Base-by-base conservation (phyloP, 108 stramenopile species). In the Craspedostauros australis region DNA sequence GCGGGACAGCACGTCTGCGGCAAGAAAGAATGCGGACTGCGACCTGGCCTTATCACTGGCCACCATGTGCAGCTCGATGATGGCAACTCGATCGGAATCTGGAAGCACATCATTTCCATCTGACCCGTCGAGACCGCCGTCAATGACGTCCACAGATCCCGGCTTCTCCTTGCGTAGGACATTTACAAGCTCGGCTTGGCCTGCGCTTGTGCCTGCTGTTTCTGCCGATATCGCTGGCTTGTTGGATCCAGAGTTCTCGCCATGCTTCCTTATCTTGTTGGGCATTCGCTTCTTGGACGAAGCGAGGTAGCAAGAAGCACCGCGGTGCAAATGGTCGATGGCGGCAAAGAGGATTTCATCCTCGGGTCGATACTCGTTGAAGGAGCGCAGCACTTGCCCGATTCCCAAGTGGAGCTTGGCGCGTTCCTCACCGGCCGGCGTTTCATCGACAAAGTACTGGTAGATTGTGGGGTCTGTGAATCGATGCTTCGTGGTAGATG, bases 341-440 rank as follows among this genome's bases (percentile, higher is more conserved):
- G 61, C 50, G 3, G 39, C 41, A 20, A 50, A 54, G 4, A 62
- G 26, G 9, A 49, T 15, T 20, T 60, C 48, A 41, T 54, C 53
- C 11, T 54, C 39, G 5, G 37, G 37, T 4, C 39, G 39, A 4
- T 34, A 5, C 21, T 32, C 21, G 15, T 38, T 23, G 7, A 45
- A 33, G 26, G 47, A 20, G 2, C 44, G 33, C 4, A 39, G 19
- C 6, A 38, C 21, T 36, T 40, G 4, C 7, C 56, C 56, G 33
- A 57, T 47, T 19, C 18, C 21, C 4, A 48, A 28, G 23, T 60
- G 59, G 2, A 49, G 47, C 28, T 49, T 48, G n/a, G 28, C 36
- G 3, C 45, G 46, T 16, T 46, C 42, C 11, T 38, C 34, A 16
- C 46, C 44, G 5, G 25, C 18, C 3, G 39, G 44, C n/a, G 39